These are phyloP conservation scores for Phytophthora parvispora DNA, from an alignment of 352 stramenopile genomes.

Conservation along the genomic window DNA sequence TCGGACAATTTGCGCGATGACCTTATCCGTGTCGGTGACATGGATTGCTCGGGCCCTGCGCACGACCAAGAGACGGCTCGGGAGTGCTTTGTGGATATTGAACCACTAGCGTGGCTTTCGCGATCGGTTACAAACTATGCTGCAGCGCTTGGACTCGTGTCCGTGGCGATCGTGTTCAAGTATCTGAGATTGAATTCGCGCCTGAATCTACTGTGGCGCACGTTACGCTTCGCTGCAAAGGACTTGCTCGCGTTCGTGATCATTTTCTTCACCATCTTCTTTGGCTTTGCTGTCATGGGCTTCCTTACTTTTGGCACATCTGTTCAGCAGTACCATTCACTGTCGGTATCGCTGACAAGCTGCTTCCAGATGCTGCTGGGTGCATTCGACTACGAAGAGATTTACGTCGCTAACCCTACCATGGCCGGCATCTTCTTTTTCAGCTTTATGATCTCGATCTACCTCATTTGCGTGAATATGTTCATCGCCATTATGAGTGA, in stretches of 20 bases:
- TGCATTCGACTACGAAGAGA: conserved; percentile 82
- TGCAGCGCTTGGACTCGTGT: conserved; percentile 68
- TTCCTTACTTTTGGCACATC: conserved; percentile 77
- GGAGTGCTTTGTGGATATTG: conserved; percentile 71
- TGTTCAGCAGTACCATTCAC: conserved; percentile 76
- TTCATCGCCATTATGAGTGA: conserved; percentile 90
- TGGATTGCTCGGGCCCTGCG: conserved; percentile 58
- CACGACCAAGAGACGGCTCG: conserved; percentile 52
- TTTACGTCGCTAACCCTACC: conserved; percentile 70
- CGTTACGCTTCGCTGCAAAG: conserved; percentile 77
- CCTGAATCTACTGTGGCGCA: conserved; percentile 84
- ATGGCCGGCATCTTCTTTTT: conserved; percentile 90
- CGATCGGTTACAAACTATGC: conserved; percentile 66
- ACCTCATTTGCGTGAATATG: conserved; percentile 88
- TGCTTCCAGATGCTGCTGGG: conserved; percentile 89
- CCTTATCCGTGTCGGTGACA: conserved; percentile 58
- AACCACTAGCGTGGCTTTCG: conserved; percentile 60
- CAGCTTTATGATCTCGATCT: conserved; percentile 85
- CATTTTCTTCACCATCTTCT: conserved; percentile 88
- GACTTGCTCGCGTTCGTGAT: conserved; percentile 81
- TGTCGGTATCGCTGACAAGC: conserved; percentile 75
- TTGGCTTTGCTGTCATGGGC: conserved; percentile 82
- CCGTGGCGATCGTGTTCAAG: conserved; percentile 87
- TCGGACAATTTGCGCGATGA: conserved; percentile 61
- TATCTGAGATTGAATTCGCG: conserved; percentile 82